Conservation (phyloP, 345 rosid genomes). For the Geranium brycei region DNA sequence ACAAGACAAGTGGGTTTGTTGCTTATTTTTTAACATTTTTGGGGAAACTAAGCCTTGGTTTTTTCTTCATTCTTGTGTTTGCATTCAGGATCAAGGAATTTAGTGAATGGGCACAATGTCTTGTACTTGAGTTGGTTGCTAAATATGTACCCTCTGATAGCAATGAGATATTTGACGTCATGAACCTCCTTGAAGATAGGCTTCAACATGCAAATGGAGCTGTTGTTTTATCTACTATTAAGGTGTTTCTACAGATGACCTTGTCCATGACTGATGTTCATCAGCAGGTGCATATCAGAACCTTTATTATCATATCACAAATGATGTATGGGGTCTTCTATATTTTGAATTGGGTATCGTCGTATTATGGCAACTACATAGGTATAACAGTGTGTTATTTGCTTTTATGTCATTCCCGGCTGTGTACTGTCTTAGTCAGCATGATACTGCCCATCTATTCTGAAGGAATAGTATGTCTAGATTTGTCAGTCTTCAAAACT, state of each 20-base stretch:
- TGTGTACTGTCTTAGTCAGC: too few relatives aligned
- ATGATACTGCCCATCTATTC: too few relatives aligned
- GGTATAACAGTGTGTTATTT: background rate
- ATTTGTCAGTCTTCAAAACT: too few relatives aligned
- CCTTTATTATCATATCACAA: background rate
- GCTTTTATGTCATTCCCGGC: too few relatives aligned
- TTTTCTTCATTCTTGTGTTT: background rate
- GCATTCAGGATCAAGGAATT: slow-evolving; percentile 77
- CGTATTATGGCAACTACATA: background rate
- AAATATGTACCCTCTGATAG: slow-evolving; percentile 74
- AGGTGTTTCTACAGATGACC: slow-evolving; percentile 70
- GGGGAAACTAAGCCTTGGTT: background rate
- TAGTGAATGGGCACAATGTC: slow-evolving; percentile 96
- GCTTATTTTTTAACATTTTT: too few relatives aligned
- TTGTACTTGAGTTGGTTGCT: slow-evolving; percentile 70
- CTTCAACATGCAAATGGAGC: slow-evolving; percentile 99
- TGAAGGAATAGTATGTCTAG: too few relatives aligned
- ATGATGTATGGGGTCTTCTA: background rate
- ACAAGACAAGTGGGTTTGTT: background rate
- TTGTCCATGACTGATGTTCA: slow-evolving; percentile 88
- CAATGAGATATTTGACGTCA: slow-evolving; percentile 86
- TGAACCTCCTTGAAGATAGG: slow-evolving; percentile 99
- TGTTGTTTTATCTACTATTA: slow-evolving; percentile 82
- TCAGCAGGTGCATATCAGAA: slow-evolving; percentile 51
- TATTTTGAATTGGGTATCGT: too few relatives aligned